Evolutionary conservation across 179 eudicot genomes (phyloP).

Genomic region (Carnegiea gigantea): DNA sequence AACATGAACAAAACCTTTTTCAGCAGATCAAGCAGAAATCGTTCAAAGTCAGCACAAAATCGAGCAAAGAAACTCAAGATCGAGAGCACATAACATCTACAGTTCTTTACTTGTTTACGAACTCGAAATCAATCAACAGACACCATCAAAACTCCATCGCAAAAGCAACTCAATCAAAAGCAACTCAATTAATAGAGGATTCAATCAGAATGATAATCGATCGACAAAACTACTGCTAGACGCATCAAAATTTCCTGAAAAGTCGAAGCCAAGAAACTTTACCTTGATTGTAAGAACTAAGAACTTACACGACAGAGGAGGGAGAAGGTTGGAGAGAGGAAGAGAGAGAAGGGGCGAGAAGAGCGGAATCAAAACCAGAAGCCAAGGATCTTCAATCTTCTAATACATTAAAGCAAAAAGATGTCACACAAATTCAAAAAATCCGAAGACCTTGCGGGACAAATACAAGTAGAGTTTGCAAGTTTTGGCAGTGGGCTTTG

Average conservation of each 20-base stretch:
- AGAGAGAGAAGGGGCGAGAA: constrained; percentile 12
- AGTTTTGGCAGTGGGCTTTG: no score
- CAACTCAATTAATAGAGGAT: no score
- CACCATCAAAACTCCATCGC: background rate
- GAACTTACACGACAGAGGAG: background rate
- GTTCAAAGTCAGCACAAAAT: background rate
- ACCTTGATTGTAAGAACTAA: constrained; percentile 11
- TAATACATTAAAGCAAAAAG: no score
- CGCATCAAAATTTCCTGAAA: background rate
- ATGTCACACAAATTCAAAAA: no score
- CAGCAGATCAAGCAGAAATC: background rate
- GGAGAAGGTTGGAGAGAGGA: background rate
- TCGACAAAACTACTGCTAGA: background rate
- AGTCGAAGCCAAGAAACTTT: background rate
- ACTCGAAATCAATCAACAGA: background rate
- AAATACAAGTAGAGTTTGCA: no score
- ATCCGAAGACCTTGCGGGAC: no score
- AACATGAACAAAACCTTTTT: background rate
- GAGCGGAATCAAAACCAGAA: constrained; percentile 11
- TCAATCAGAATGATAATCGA: no score
- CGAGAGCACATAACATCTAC: background rate
- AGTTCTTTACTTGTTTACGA: background rate
- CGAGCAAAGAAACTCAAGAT: background rate
- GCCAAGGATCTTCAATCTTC: no score
- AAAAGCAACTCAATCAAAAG: background rate